Evolutionary conservation across 2,329 filamentous ascomycete genomes (phyloP).

Genomic region (Monilinia laxa): DNA sequence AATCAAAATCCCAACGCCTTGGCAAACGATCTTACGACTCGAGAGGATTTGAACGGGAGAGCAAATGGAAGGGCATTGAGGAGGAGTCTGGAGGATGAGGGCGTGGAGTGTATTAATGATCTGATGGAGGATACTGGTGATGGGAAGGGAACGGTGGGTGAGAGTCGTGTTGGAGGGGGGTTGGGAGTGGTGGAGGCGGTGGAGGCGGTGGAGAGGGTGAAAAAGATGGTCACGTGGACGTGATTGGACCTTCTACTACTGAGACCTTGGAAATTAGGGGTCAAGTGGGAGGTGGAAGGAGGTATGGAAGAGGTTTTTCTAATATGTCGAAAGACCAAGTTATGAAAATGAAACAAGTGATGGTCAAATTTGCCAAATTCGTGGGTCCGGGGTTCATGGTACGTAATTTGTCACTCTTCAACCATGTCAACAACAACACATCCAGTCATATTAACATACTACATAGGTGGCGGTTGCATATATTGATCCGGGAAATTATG

Average conservation of each 20-base stretch:
- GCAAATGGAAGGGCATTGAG: slow-evolving; percentile 56
- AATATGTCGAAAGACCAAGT: slow-evolving; percentile 22
- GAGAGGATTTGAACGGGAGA: slow-evolving; percentile 60
- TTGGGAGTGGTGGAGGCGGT: slow-evolving; percentile 18
- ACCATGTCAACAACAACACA: background rate
- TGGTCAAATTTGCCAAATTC: slow-evolving; percentile 47
- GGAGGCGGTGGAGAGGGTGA: slow-evolving; percentile 22
- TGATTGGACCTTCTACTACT: slow-evolving; percentile 20
- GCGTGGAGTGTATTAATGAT: slow-evolving; percentile 36
- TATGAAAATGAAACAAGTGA: slow-evolving; percentile 28
- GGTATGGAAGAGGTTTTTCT: slow-evolving; percentile 18
- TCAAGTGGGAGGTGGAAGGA: slow-evolving; percentile 14
- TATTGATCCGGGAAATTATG: slow-evolving; percentile 53
- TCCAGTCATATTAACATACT: background rate
- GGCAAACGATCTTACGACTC: slow-evolving; percentile 59
- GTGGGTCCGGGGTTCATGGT: slow-evolving; percentile 50
- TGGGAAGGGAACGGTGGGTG: slow-evolving; percentile 8
- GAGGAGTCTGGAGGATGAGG: slow-evolving; percentile 43
- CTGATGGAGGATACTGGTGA: slow-evolving; percentile 18
- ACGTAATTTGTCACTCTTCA: slow-evolving; percentile 17
- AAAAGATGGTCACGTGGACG: slow-evolving; percentile 25
- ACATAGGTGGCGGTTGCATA: slow-evolving; percentile 42
- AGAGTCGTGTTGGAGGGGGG: slow-evolving; percentile 10
- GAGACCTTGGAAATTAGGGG: slow-evolving; percentile 11
- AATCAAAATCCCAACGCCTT: slow-evolving; percentile 62